Evolutionary conservation across 1,139 yeast species (phyloP), one percentile per base, ranked within the genome.

Genomic region (Hemisphaericaspora xylanilytica): DNA sequence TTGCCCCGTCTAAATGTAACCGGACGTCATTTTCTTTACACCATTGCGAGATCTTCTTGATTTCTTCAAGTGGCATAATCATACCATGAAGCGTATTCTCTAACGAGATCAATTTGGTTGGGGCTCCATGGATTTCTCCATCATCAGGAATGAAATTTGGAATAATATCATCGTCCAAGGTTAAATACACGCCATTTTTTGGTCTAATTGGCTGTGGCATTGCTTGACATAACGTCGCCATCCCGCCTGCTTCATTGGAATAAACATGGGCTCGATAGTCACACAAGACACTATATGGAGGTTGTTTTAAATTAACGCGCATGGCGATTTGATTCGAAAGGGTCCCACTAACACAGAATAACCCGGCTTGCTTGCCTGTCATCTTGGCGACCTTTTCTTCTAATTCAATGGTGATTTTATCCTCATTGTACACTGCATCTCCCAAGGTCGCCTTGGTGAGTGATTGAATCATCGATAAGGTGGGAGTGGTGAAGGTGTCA

Each of bases 1-100:
- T 54, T 3, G 77, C 77, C 5, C 77, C 77, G 47, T 71, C 76
- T 40, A 70, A 58, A 46, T 70, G 75, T 33, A 71, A 53, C 35
- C 55, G 58, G 17, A 69, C 62, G 42, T 61, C 56, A 42, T 69
- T 60, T 5, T 47, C 49, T 36, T 52, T 55, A 45, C 73, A 67
- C 44, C 68, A 71, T n/a, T 47, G 50, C 15, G 70, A 54, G 39
- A 71, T 70, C 40, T 56, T 60, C 37, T 49, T 51, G 38, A 71
- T 67, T 44, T 71, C 77, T 12, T 65, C 73, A 14, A 70, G 37
- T 2, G 77, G 76, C 47, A 59, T 62, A 14, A 70, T 45, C 54
- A 70, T 67, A 1, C 77, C 77, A 46, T 70, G 74, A 37, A 70
- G 55, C 15, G 76, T 70, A 49, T 70, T 70, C 44, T 71, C 77